phyloP scores from a whole-genome alignment of 345 rosid genomes.

The Abelmoschus esculentus region DNA sequence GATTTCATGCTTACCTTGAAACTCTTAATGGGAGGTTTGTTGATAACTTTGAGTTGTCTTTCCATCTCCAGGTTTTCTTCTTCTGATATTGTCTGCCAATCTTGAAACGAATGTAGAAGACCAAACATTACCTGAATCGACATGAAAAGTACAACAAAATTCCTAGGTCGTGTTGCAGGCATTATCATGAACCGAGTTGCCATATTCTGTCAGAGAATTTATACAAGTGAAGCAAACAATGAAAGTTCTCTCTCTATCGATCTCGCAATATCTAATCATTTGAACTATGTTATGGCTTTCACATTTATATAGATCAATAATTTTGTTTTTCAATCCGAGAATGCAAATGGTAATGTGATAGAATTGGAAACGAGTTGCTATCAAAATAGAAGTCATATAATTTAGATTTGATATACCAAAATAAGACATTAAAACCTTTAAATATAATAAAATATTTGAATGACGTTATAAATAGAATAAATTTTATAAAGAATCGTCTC shows the following conservation, averaged over 20 bases:
- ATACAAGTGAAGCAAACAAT: not conserved
- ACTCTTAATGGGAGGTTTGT: slow-evolving; percentile 28
- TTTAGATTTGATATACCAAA: no score
- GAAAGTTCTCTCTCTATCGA: not conserved
- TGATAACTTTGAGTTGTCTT: slow-evolving; percentile 24
- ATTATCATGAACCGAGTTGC: not conserved
- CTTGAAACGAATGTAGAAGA: not conserved
- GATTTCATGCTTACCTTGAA: slow-evolving; percentile 6
- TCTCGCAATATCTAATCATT: not conserved
- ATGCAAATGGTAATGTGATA: no score
- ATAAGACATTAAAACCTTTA: no score
- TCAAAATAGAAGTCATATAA: no score
- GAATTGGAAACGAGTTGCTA: no score
- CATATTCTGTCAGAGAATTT: not conserved
- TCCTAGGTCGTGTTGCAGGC: not conserved
- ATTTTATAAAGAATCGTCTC: no score
- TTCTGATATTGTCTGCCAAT: not conserved
- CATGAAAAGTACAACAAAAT: not conserved
- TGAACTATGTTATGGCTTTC: no score
- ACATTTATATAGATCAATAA: no score
- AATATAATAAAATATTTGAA: no score
- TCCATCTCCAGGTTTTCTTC: slow-evolving; percentile 20
- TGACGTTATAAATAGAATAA: no score
- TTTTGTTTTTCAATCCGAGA: no score
- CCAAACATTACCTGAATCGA: not conserved